A percentile compares a stretch with the other conserved stretches of the same genome.
These are phyloP conservation scores for Solanum boliviense DNA, from an alignment of 257 asterid species.

Conservation along the genomic window DNA sequence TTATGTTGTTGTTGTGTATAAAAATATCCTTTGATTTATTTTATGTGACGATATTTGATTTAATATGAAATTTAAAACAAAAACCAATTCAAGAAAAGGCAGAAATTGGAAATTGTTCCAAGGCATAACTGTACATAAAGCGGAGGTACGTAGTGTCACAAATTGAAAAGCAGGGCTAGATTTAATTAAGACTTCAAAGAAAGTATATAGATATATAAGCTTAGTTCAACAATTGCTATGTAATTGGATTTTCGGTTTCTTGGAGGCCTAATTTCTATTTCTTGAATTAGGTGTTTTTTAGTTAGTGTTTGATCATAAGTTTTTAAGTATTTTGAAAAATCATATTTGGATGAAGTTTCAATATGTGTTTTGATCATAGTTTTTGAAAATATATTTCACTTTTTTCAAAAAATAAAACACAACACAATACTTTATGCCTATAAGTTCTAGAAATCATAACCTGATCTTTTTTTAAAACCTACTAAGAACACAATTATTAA, in stretches of 20 bases:
- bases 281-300: neutral
- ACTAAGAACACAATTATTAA: neutral
- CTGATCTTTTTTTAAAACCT: neutral
- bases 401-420: neutral
- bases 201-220: neutral
- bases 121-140: too few relatives aligned
- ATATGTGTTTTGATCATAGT: neutral
- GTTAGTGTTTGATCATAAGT: neutral
- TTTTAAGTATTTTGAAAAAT: neutral
- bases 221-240: neutral
- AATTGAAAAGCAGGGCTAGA: neutral
- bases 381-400: neutral
- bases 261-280: neutral
- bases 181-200: neutral
- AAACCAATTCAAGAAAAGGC: neutral
- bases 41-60: too few relatives aligned
- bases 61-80: too few relatives aligned
- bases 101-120: too few relatives aligned
- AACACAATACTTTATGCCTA: neutral
- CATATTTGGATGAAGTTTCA: neutral
- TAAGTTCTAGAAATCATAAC: neutral
- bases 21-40: too few relatives aligned
- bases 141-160: neutral
- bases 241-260: neutral
- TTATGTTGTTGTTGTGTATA: too few relatives aligned